Percentiles rank a stretch among this genome's conserved stretches.
Evolutionary conservation across 441 rosid species (phyloP).

Genomic region (Arabidopsis hybrid): DNA sequence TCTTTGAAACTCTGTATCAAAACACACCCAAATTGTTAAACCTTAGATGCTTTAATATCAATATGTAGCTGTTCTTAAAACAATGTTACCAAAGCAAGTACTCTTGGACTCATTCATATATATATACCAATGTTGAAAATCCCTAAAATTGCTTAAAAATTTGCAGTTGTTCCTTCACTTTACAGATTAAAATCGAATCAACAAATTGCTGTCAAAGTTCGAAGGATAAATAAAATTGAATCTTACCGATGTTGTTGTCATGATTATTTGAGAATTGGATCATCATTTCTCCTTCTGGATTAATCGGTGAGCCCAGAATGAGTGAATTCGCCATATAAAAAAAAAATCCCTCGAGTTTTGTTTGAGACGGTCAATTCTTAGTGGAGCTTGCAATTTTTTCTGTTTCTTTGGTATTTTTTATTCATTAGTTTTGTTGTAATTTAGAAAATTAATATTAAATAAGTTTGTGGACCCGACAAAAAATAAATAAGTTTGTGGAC

Average conservation of each 20-base stretch:
- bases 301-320: neutral
- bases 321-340: too few relatives aligned
- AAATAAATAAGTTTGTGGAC: too few relatives aligned
- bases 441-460: too few relatives aligned
- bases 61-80: neutral
- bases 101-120: neutral
- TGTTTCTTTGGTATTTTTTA: too few relatives aligned
- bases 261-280: slow-evolving; percentile 19
- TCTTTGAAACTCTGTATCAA: slow-evolving; percentile 27
- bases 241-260: neutral
- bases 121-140: neutral
- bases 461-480: too few relatives aligned
- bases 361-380: too few relatives aligned
- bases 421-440: too few relatives aligned
- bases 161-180: too few relatives aligned
- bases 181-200: neutral
- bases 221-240: neutral
- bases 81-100: too few relatives aligned
- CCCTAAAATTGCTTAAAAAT: neutral
- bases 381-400: too few relatives aligned
- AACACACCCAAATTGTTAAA: neutral
- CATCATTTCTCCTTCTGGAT: neutral
- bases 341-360: too few relatives aligned
- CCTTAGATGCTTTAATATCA: neutral
- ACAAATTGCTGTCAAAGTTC: neutral